Percentiles rank a stretch among this genome's conserved stretches.
phyloP scores from a whole-genome alignment of 148 eudicot species.

The Cornus suecica region DNA sequence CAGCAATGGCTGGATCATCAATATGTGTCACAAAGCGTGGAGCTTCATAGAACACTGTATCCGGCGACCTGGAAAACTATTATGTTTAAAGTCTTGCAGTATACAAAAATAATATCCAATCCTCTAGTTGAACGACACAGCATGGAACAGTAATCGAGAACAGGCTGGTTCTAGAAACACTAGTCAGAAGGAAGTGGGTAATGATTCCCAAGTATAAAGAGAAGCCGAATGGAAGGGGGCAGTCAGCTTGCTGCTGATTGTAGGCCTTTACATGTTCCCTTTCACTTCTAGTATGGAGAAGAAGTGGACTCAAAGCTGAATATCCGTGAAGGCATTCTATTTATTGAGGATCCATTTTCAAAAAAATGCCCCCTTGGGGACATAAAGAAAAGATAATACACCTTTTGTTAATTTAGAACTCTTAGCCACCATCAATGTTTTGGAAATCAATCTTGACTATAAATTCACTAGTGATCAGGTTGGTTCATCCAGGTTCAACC shows the following conservation, averaged over 20 bases:
- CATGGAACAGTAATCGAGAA: background rate
- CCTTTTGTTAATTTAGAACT: background rate
- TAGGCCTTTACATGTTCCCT: too few species aligned
- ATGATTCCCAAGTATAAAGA: background rate
- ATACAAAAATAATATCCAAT: background rate
- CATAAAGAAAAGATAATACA: too few species aligned
- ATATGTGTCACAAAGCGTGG: slow-evolving; percentile 98
- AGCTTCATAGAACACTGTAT: slow-evolving; percentile 73
- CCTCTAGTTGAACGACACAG: background rate
- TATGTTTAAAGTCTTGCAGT: background rate
- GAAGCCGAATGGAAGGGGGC: too few species aligned
- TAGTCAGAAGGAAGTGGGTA: background rate
- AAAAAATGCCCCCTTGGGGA: too few species aligned
- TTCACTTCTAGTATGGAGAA: too few species aligned
- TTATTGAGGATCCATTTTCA: too few species aligned
- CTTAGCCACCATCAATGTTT: background rate
- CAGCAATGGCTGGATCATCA: slow-evolving; percentile 95
- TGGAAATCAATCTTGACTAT: background rate
- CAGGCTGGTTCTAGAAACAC: background rate
- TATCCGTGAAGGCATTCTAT: too few species aligned
- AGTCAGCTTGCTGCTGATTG: too few species aligned
- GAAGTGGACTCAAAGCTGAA: too few species aligned
- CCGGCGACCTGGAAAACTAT: slow-evolving; percentile 62
- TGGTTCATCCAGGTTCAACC: too few species aligned
- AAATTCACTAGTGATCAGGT: background rate